Conservation (phyloP, 257 asterid species). For the Echium plantagineum region DNA sequence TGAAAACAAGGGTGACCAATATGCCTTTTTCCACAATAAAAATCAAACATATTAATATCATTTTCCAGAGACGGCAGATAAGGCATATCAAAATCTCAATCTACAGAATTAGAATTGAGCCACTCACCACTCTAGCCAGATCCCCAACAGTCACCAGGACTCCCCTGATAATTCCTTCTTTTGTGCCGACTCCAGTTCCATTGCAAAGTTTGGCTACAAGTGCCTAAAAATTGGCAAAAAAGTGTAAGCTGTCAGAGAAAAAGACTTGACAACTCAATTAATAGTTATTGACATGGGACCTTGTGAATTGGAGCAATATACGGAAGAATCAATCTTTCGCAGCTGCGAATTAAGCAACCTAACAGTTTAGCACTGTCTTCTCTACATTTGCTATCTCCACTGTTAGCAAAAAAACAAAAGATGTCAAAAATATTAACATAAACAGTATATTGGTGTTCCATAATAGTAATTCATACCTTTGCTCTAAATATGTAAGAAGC, state of each 20-base stretch:
- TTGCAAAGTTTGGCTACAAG: conserved; percentile 80
- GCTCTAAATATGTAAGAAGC: conserved; percentile 82
- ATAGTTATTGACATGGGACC: conserved; percentile 30
- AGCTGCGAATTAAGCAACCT: conserved; percentile 96
- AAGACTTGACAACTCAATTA: neutral
- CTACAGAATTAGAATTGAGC: conserved; percentile 7
- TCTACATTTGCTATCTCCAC: conserved; percentile 96
- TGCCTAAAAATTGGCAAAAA: conserved; percentile 48
- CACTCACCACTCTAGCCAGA: conserved; percentile 96
- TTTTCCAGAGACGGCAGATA: neutral
- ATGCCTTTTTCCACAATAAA: too few species aligned
- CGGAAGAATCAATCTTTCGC: conserved; percentile 88
- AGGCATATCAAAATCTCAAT: conserved; percentile 3
- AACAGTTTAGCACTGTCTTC: conserved; percentile 97
- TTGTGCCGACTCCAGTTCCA: conserved; percentile 90
- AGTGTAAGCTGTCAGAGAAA: neutral
- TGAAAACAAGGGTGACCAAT: too few species aligned
- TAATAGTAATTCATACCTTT: conserved; percentile 48
- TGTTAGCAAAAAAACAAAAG: conserved; percentile 34
- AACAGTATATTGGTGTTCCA: neutral
- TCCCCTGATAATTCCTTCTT: conserved; percentile 92
- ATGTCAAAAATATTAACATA: conserved; percentile 14
- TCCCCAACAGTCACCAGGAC: conserved; percentile 98
- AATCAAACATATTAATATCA: too few species aligned
- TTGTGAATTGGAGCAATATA: conserved; percentile 95